Conservation (phyloP, 139 green algal species). For the Pseudopediastrum boryanum region DNA sequence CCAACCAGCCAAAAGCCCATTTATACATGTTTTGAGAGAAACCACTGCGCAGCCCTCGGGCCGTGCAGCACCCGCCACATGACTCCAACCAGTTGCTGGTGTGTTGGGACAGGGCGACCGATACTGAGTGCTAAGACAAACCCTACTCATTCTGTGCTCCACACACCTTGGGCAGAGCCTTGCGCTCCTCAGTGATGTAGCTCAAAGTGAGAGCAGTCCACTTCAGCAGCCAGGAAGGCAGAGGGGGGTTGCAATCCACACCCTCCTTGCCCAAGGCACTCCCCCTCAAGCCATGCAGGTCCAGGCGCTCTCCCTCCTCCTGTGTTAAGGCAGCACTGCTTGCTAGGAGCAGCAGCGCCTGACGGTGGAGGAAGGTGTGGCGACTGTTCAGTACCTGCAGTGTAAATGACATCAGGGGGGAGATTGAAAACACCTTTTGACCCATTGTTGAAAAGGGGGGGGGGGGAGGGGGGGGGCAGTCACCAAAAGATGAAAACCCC, state of each 20-base stretch:
- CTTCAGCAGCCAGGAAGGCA: slow-evolving; percentile 84
- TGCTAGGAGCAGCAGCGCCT: slow-evolving; percentile 76
- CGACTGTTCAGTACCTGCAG: slow-evolving; percentile 64
- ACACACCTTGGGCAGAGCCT: slow-evolving; percentile 56
- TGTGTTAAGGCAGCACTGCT: slow-evolving; percentile 46
- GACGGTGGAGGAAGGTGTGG: slow-evolving; percentile 85
- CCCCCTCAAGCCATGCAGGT: not conserved
- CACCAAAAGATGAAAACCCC: not conserved
- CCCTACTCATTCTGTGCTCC: too few species aligned
- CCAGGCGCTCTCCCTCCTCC: slow-evolving; percentile 37
- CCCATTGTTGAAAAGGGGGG: too few species aligned
- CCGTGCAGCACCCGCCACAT: too few species aligned
- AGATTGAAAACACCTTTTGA: too few species aligned
- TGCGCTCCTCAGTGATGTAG: slow-evolving; percentile 77
- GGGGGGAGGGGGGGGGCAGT: too few species aligned
- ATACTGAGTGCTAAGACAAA: too few species aligned
- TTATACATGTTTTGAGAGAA: too few species aligned
- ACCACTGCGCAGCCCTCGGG: too few species aligned
- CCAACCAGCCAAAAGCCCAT: too few species aligned
- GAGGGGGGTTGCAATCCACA: slow-evolving; percentile 47
- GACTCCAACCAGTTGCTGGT: too few species aligned
- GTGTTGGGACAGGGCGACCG: too few species aligned
- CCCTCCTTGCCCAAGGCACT: slow-evolving; percentile 42
- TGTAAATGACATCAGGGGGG: too few species aligned
- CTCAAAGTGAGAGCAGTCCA: slow-evolving; percentile 77